phyloP scores from a whole-genome alignment of 805 yeast species.

The Kodamaea leandrae region DNA sequence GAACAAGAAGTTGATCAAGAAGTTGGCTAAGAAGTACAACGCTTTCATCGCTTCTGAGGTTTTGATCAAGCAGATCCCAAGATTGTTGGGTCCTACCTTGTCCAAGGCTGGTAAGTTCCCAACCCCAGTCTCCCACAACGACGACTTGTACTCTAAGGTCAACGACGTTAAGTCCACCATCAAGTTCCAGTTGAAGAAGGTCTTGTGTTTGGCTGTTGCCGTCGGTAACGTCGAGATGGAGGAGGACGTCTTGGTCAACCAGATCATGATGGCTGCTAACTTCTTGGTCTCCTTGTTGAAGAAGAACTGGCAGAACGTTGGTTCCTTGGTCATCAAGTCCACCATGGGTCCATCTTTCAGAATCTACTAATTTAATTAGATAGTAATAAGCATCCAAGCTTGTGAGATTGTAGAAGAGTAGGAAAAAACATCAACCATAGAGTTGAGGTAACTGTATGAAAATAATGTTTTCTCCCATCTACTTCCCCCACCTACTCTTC shows the following conservation, averaged over 20 bases:
- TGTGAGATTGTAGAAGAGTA: neutral
- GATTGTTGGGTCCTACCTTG: conserved; percentile 99
- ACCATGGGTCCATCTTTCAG: conserved; percentile 99
- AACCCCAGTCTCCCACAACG: conserved; percentile 99
- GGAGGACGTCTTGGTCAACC: conserved; percentile 93
- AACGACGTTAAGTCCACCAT: conserved; percentile 98
- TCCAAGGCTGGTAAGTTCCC: conserved; percentile 99
- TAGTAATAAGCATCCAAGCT: conserved; percentile 1
- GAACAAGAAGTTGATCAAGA: conserved; percentile 99
- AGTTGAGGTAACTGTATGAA: too few species aligned
- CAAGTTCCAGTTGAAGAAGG: conserved; percentile 99
- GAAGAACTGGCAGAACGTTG: conserved; percentile 99
- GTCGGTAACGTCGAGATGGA: conserved; percentile 99
- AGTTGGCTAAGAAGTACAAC: conserved; percentile 99
- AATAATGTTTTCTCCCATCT: too few species aligned
- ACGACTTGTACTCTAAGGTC: conserved; percentile 94
- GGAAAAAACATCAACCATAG: neutral
- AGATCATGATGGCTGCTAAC: conserved; percentile 98
- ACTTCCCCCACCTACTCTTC: neutral
- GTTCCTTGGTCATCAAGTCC: conserved; percentile 97
- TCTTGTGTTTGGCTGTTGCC: conserved; percentile 98
- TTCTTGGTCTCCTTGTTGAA: conserved; percentile 97
- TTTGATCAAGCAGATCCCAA: conserved; percentile 99
- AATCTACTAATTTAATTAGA: conserved; percentile 68
- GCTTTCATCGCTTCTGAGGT: conserved; percentile 99